Evolutionary conservation across 1,284 basidiomycete genomes (phyloP).

Genomic region (Bjerkandera adusta): DNA sequence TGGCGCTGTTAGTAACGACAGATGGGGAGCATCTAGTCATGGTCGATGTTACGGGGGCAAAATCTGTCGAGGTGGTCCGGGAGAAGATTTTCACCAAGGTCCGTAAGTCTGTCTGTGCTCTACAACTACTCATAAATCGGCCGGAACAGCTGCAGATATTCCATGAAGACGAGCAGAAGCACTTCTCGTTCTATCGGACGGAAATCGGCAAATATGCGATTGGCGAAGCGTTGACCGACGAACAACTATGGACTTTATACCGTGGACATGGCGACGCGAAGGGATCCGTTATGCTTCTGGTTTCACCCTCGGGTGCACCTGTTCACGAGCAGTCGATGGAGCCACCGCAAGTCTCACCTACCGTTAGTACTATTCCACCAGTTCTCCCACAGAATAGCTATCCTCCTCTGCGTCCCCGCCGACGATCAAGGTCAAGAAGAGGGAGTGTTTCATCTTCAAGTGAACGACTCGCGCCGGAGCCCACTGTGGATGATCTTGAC

Average conservation of each 20-base stretch:
- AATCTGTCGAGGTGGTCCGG: slow-evolving; percentile 70
- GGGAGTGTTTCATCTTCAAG: slow-evolving; percentile 69
- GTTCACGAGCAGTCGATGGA: slow-evolving; percentile 46
- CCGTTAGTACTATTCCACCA: slow-evolving; percentile 50
- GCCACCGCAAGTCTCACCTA: slow-evolving; percentile 37
- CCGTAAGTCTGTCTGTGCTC: slow-evolving; percentile 21
- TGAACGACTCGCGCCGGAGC: slow-evolving; percentile 53
- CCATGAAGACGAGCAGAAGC: slow-evolving; percentile 78
- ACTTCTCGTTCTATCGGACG: slow-evolving; percentile 81
- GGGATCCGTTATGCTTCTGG: slow-evolving; percentile 80
- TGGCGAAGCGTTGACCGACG: slow-evolving; percentile 67
- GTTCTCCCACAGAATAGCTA: slow-evolving; percentile 39
- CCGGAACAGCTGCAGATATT: slow-evolving; percentile 69
- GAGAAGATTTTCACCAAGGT: slow-evolving; percentile 87
- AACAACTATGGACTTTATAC: slow-evolving; percentile 72
- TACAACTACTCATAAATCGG: slow-evolving; percentile 4
- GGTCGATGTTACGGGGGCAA: slow-evolving; percentile 76
- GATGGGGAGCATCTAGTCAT: slow-evolving; percentile 80
- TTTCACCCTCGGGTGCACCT: slow-evolving; percentile 60
- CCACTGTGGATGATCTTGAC: slow-evolving; percentile 56
- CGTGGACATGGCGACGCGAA: slow-evolving; percentile 67
- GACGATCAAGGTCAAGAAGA: slow-evolving; percentile 51
- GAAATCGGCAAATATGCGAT: slow-evolving; percentile 78
- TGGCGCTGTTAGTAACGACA: slow-evolving; percentile 73
- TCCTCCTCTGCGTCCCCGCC: slow-evolving; percentile 49